Evolutionary conservation across 2,329 filamentous ascomycete genomes (phyloP).

Genomic region (Scytalidium lignicola): DNA sequence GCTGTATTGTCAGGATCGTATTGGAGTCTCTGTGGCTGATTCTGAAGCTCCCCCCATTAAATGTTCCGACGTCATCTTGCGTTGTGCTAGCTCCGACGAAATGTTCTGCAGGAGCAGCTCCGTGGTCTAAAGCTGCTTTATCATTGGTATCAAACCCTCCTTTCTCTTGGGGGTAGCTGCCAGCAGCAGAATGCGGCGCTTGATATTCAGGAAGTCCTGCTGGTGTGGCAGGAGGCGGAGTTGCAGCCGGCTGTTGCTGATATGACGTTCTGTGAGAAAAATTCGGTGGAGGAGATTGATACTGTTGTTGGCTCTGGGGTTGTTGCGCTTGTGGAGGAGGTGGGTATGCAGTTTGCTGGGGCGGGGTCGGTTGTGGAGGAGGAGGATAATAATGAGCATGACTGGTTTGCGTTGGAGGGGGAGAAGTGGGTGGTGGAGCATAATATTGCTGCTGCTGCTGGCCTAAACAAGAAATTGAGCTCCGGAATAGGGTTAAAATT

Average conservation of each 20-base stretch:
- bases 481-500: conserved; percentile 2
- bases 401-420: conserved; percentile 23
- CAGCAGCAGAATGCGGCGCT: conserved; percentile 17
- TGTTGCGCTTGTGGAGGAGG: conserved; percentile 24
- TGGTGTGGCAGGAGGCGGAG: conserved; percentile 2
- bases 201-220: conserved; percentile 4
- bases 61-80: conserved; percentile 86
- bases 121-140: conserved; percentile 30
- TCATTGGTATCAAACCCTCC: conserved; percentile 24
- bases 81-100: conserved; percentile 60
- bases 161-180: conserved; percentile 21
- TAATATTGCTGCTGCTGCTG: conserved; percentile 19
- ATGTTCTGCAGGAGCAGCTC: conserved; percentile 37
- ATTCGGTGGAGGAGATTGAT: conserved; percentile 18
- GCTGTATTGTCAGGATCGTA: conserved; percentile 79
- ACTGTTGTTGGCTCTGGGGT: conserved; percentile 19
- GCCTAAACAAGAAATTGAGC: conserved; percentile 5
- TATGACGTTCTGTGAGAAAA: conserved; percentile 30
- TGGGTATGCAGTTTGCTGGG: conserved; percentile 14
- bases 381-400: conserved; percentile 27
- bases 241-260: conserved; percentile 16
- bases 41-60: conserved; percentile 92
- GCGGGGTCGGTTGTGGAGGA: conserved; percentile 24
- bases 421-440: conserved; percentile 24
- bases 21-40: conserved; percentile 92